Evolutionary conservation across 2,329 filamentous ascomycete genomes (phyloP).

Genomic region (Penicillium sp.): DNA sequence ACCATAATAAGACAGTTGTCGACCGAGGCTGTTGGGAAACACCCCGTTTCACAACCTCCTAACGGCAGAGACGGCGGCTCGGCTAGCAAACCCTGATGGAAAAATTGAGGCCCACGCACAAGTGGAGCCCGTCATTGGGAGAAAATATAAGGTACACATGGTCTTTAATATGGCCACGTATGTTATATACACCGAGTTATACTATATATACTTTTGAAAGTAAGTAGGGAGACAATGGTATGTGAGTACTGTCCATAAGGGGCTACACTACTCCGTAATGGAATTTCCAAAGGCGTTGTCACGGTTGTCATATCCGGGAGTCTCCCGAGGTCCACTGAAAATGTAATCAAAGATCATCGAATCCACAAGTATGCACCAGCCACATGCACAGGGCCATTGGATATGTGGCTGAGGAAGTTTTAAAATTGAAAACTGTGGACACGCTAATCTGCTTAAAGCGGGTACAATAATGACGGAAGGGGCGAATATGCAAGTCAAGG

Average conservation of each 20-base stretch:
- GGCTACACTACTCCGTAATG: background rate
- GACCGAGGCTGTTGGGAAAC: background rate
- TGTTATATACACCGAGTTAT: background rate
- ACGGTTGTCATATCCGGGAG: background rate
- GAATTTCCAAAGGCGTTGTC: background rate
- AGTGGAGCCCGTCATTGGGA: slow-evolving; percentile 6
- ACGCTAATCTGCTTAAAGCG: slow-evolving; percentile 15
- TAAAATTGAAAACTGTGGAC: slow-evolving; percentile 7
- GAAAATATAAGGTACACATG: background rate
- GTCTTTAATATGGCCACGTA: background rate
- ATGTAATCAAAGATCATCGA: slow-evolving; percentile 1
- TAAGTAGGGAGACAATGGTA: background rate
- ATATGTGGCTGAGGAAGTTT: slow-evolving; percentile 2
- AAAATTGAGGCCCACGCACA: slow-evolving; percentile 11
- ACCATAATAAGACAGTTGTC: background rate
- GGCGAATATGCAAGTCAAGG: slow-evolving; percentile 25
- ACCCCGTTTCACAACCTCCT: slow-evolving; percentile 17
- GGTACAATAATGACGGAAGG: slow-evolving; percentile 27
- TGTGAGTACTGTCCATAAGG: background rate
- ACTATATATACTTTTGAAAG: background rate
- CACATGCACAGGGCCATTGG: background rate
- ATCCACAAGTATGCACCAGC: slow-evolving; percentile 4
- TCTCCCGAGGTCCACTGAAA: slow-evolving; percentile 2
- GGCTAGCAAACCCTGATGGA: slow-evolving; percentile 22
- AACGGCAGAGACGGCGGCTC: slow-evolving; percentile 22